Evolutionary conservation across 1,139 yeast species (phyloP).

Genomic region (Nakaseomyces nivariensis): DNA sequence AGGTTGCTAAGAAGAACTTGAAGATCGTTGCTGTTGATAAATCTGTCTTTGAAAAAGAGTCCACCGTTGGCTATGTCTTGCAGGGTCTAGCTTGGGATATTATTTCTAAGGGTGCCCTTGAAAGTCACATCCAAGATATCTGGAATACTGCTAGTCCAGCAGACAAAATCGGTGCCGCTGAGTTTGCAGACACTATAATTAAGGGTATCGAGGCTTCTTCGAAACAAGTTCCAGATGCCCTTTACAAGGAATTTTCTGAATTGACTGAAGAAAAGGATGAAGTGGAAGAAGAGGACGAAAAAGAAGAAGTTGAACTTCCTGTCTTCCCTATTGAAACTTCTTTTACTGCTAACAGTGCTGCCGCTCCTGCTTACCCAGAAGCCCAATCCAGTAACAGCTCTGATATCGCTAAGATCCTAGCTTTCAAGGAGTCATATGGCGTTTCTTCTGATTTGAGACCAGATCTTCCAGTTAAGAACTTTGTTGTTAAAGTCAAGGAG

Average conservation of each 20-base stretch:
- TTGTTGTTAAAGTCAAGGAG: constrained; percentile 81
- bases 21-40: constrained; percentile 48
- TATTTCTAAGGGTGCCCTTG: constrained; percentile 46
- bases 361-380: constrained; percentile 22
- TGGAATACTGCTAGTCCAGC: constrained; percentile 75
- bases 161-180: constrained; percentile 18
- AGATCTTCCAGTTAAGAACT: constrained; percentile 78
- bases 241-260: constrained; percentile 16
- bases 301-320: constrained; percentile 31
- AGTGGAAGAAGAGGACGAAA: constrained; percentile 7
- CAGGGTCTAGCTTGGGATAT: constrained; percentile 77
- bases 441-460: constrained; percentile 62
- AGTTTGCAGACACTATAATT: constrained; percentile 1
- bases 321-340: constrained; percentile 51
- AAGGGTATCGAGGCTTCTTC: constrained; percentile 19
- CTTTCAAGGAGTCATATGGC: constrained; percentile 73
- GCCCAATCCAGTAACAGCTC: constrained; percentile 38
- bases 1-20: constrained; percentile 46
- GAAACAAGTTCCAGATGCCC: constrained; percentile 13
- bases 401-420: constrained; percentile 59
- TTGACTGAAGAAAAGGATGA: constrained; percentile 24
- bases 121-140: constrained; percentile 66
- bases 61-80: constrained; percentile 58
- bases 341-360: constrained; percentile 49
- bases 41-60: constrained; percentile 49